phyloP scores from a whole-genome alignment of 768 basidiomycete genomes.

The Dentipellis fragilis region DNA sequence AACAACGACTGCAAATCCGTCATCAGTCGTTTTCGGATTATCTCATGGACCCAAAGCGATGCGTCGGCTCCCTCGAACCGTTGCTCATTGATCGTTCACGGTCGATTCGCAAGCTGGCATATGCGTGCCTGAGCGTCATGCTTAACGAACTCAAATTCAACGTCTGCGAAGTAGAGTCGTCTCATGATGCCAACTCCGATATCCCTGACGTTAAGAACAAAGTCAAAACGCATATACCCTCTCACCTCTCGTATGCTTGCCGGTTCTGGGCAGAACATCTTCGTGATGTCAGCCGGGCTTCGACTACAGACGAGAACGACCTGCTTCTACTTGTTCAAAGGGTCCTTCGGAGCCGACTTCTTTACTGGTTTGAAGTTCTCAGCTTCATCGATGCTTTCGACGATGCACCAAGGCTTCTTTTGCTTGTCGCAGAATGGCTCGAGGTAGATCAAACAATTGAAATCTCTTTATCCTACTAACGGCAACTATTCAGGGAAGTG shows the following conservation, averaged over 20 bases:
- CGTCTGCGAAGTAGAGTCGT: conserved; percentile 27
- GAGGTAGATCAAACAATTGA: not conserved
- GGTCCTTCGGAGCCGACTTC: conserved; percentile 19
- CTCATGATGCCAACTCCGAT: conserved; percentile 21
- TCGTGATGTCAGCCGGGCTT: conserved; percentile 1
- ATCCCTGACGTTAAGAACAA: conserved; percentile 12
- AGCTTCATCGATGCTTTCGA: conserved; percentile 13
- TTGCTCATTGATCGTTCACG: conserved; percentile 3
- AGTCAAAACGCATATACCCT: conserved; percentile 19
- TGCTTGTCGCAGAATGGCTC: conserved; percentile 9
- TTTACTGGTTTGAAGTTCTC: conserved; percentile 32
- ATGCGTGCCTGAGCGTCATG: conserved; percentile 23
- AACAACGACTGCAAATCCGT: conserved; percentile 1
- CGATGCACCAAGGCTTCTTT: conserved; percentile 11
- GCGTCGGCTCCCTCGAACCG: not conserved
- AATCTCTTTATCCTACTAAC: not conserved
- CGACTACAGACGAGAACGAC: not conserved
- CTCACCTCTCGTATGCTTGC: conserved; percentile 26
- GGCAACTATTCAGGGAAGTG: not conserved
- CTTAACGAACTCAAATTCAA: conserved; percentile 26
- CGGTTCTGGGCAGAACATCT: conserved; percentile 27
- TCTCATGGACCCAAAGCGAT: conserved; percentile 7
- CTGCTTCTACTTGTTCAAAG: conserved; percentile 10
- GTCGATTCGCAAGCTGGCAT: conserved; percentile 15
- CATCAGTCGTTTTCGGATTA: conserved; percentile 8